phyloP scores from a whole-genome alignment of 208 protist genomes.

The Novymonas esmeraldas region DNA sequence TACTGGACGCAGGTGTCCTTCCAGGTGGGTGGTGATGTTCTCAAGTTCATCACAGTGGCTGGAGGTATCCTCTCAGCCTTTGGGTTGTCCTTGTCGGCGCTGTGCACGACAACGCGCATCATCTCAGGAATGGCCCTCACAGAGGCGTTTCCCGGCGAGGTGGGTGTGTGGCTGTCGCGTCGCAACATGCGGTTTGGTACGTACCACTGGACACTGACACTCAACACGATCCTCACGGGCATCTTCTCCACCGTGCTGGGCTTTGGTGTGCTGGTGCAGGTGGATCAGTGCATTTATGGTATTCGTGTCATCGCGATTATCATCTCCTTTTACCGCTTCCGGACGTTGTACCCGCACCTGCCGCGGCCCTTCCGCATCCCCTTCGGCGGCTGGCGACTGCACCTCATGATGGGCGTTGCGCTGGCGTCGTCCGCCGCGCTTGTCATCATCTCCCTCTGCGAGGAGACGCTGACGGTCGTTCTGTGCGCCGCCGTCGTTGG shows the following conservation, averaged over 20 bases:
- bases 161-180: conserved; percentile 53
- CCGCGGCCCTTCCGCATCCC: conserved; percentile 65
- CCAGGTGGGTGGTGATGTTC: conserved; percentile 43
- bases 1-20: conserved; percentile 69
- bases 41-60: conserved; percentile 56
- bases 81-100: conserved; percentile 64
- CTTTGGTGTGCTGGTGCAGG: conserved; percentile 70
- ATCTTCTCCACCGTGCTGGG: conserved; percentile 61
- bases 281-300: conserved; percentile 81
- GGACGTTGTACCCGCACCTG: conserved; percentile 64
- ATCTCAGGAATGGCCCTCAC: conserved; percentile 74
- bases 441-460: conserved; percentile 46
- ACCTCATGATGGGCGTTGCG: conserved; percentile 47
- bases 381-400: conserved; percentile 43
- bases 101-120: conserved; percentile 75
- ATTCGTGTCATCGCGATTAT: conserved; percentile 65
- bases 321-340: conserved; percentile 62
- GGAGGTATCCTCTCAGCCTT: conserved; percentile 72
- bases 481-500: conserved; percentile 44
- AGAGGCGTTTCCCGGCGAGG: conserved; percentile 60
- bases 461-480: conserved; percentile 42
- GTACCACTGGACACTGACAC: conserved; percentile 71
- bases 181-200: conserved; percentile 73
- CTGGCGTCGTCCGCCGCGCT: conserved; percentile 45
- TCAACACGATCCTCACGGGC: conserved; percentile 67